phyloP scores from a whole-genome alignment of 2,329 filamentous ascomycete genomes.

The Aspergillus ibericus region DNA sequence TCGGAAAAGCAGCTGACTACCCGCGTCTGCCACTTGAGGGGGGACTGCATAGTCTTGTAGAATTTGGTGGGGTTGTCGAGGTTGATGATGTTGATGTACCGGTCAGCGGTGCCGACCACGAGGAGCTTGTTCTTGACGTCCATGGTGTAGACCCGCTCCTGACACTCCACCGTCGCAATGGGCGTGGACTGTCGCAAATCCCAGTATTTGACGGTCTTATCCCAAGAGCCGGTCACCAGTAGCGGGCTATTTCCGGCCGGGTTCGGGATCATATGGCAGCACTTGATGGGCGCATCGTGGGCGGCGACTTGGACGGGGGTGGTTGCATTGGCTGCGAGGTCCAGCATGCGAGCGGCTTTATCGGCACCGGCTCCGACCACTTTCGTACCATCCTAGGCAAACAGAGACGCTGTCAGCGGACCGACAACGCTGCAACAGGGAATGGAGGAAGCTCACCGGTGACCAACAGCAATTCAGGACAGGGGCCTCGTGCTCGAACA shows the following conservation, averaged over 20 bases:
- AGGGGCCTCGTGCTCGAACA: constrained; percentile 82
- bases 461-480: constrained; percentile 86
- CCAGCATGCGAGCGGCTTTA: constrained; percentile 85
- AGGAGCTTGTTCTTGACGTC: constrained; percentile 85
- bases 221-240: constrained; percentile 78
- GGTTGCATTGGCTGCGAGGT: constrained; percentile 63
- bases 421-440: background rate
- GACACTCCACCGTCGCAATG: constrained; percentile 49
- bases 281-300: constrained; percentile 80
- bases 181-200: constrained; percentile 52
- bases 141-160: constrained; percentile 73
- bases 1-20: constrained; percentile 95
- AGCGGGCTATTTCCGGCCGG: constrained; percentile 60
- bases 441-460: constrained; percentile 60
- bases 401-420: constrained; percentile 4
- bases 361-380: constrained; percentile 85
- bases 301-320: constrained; percentile 69
- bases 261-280: constrained; percentile 75
- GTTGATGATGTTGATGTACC: constrained; percentile 94
- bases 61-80: constrained; percentile 83
- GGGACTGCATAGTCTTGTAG: constrained; percentile 95
- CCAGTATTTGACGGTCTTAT: constrained; percentile 60
- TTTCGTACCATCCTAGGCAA: constrained; percentile 79
- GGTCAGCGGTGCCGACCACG: constrained; percentile 88
- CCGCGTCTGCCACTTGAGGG: constrained; percentile 96